Base-by-base conservation (phyloP, 306 rosid genomes). In the Oxytropis ochrocephala region DNA sequence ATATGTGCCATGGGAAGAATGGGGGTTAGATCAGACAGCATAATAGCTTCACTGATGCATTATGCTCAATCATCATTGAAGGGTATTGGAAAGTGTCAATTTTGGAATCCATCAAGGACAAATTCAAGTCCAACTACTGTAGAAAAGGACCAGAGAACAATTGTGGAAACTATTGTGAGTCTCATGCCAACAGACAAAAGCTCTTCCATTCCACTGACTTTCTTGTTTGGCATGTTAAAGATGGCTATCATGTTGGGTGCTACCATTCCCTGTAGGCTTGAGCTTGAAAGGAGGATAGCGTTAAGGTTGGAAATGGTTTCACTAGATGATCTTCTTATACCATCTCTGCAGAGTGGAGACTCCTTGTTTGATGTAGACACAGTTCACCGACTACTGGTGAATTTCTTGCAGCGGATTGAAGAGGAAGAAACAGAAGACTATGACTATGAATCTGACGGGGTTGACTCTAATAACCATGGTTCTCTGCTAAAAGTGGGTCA, bases 351-450 rank as follows among this genome's bases (percentile, higher is more conserved):
- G 13, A 78, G 81, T 38, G 95, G 95, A 36, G 88, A 84, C 51
- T 82, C 92, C 1, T 70, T 92, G 74, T 92, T 89, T 72, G 95
- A 92, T 66, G 95, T 92, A 14, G 96, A 92, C 35, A 83, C 95
- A 0, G 82, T 89, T 75, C 98, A 89, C 72, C 83, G 96, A 57
- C 70, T 92, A 36, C 67, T 92, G 46, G 75, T 74, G 77, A 89
- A 77, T 72, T 92, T 92, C 75, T 78, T 89, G 74, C 90, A 87
- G 82, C 57, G 80, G 64, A 83, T 87, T 67, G 96, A 89, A 69
- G 95, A 85, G 30, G 98, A 92, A 60, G 96, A 84, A 39, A 76
- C 55, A 1, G 88, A 87, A 70, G 90, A 87, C 48, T 89, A 74
- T 29, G 96, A 89, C n/a, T 92, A 89, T 80, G 96, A 89, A 76